A percentile compares a stretch with the other conserved stretches of the same genome.
These are phyloP conservation scores for Geotrichum phurueaensis DNA, from an alignment of 1,139 yeast species.

Conservation along the genomic window DNA sequence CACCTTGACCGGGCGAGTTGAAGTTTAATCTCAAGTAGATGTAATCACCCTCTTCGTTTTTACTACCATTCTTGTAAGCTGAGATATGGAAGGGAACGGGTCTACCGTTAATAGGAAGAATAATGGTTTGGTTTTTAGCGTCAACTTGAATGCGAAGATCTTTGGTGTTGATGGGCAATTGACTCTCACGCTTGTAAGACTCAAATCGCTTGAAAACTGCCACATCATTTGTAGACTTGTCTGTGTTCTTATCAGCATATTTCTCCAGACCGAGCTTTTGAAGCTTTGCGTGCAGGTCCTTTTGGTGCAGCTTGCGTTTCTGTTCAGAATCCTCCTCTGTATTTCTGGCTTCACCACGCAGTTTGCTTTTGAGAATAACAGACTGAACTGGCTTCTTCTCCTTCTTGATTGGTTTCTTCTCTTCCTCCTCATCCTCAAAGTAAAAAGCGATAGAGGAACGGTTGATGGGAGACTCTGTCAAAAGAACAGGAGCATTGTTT, in stretches of 20 bases:
- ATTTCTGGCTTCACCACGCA: constrained; percentile 68
- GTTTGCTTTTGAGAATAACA: constrained; percentile 62
- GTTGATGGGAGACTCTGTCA: constrained; percentile 70
- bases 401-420: constrained; percentile 22
- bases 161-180: constrained; percentile 75
- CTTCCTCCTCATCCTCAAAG: constrained; percentile 59
- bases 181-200: constrained; percentile 88
- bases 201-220: constrained; percentile 87
- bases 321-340: constrained; percentile 72
- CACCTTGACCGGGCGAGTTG: constrained; percentile 81
- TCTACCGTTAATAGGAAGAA: constrained; percentile 88
- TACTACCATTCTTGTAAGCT: constrained; percentile 88
- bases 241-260: constrained; percentile 31
- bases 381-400: constrained; percentile 23
- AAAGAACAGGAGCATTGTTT: constrained; percentile 46
- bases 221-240: constrained; percentile 59
- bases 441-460: constrained; percentile 76
- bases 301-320: constrained; percentile 77
- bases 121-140: constrained; percentile 77
- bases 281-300: constrained; percentile 73
- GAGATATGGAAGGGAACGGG: constrained; percentile 98
- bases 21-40: constrained; percentile 86
- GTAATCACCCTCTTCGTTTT: constrained; percentile 93
- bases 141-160: constrained; percentile 87
- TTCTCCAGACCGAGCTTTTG: constrained; percentile 64